phyloP scores from a whole-genome alignment of 2,329 filamentous ascomycete genomes.

The Microthyrium microscopicum region DNA sequence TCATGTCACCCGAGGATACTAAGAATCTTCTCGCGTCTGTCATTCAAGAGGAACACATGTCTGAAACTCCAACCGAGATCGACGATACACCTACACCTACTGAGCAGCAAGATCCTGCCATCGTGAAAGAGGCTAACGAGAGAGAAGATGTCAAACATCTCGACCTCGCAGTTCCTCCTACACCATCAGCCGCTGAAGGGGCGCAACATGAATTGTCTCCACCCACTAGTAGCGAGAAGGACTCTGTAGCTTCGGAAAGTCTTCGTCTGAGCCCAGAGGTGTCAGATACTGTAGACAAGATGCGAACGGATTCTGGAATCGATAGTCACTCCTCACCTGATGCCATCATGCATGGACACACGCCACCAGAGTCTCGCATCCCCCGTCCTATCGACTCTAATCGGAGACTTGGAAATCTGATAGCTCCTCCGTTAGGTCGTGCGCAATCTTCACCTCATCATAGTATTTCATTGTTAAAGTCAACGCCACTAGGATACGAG shows the following conservation, averaged over 20 bases:
- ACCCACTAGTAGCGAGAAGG: neutral
- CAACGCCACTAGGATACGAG: too few species aligned
- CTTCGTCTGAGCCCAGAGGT: conserved; percentile 5
- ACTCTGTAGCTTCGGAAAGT: neutral
- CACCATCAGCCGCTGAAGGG: conserved; percentile 1
- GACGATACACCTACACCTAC: conserved; percentile 3
- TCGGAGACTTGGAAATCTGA: neutral
- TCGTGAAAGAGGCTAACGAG: conserved; percentile 7
- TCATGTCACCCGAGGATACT: conserved; percentile 43
- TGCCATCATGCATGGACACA: neutral
- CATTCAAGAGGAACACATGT: conserved; percentile 41
- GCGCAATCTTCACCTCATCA: conserved; percentile 5
- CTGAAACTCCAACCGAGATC: neutral
- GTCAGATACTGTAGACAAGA: conserved; percentile 5
- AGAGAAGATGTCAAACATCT: conserved; percentile 43
- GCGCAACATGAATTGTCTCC: neutral
- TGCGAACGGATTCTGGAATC: conserved; percentile 1
- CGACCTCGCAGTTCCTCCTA: conserved; percentile 32
- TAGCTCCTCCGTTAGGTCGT: conserved; percentile 4
- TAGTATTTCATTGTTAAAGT: too few species aligned
- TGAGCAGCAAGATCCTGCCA: conserved; percentile 6
- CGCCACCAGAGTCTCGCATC: conserved; percentile 3
- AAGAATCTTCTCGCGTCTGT: conserved; percentile 48
- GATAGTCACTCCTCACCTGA: neutral
- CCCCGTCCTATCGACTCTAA: conserved; percentile 3